Percentiles rank a stretch among this genome's conserved stretches.
phyloP scores from a whole-genome alignment of 2,329 filamentous ascomycete genomes.

The Grosmannia serpens region DNA sequence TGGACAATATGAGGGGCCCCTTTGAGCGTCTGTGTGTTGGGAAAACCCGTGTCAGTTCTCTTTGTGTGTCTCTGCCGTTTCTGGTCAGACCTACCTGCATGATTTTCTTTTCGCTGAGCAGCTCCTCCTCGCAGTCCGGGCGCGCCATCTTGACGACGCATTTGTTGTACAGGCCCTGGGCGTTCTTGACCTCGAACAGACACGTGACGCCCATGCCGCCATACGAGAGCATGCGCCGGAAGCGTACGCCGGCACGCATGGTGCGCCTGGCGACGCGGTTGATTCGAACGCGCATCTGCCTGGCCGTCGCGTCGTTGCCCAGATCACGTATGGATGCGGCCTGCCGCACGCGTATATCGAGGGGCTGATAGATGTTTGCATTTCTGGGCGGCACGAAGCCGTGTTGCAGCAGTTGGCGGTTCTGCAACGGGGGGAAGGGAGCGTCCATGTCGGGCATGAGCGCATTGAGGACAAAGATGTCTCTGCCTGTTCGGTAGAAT shows the following conservation, averaged over 20 bases:
- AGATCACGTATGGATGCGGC: neutral
- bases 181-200: constrained; percentile 8
- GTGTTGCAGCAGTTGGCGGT: neutral
- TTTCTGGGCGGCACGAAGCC: neutral
- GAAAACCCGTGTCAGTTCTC: neutral
- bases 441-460: neutral
- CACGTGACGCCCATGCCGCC: constrained; percentile 10
- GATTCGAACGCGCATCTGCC: neutral
- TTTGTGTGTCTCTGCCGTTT: neutral
- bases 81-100: neutral
- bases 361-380: neutral
- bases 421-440: neutral
- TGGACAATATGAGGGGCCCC: constrained; percentile 7
- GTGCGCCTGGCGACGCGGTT: neutral
- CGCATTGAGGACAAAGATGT: neutral
- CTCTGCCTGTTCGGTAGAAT: neutral
- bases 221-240: constrained; percentile 5
- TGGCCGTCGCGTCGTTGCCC: neutral
- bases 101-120: neutral
- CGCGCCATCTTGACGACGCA: constrained; percentile 8
- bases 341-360: neutral
- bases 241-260: constrained; percentile 6
- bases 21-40: neutral
- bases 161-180: constrained; percentile 5
- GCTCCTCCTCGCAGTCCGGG: neutral